Conservation (phyloP, 1,139 yeast species). For the Torulaspora pretoriensis region DNA sequence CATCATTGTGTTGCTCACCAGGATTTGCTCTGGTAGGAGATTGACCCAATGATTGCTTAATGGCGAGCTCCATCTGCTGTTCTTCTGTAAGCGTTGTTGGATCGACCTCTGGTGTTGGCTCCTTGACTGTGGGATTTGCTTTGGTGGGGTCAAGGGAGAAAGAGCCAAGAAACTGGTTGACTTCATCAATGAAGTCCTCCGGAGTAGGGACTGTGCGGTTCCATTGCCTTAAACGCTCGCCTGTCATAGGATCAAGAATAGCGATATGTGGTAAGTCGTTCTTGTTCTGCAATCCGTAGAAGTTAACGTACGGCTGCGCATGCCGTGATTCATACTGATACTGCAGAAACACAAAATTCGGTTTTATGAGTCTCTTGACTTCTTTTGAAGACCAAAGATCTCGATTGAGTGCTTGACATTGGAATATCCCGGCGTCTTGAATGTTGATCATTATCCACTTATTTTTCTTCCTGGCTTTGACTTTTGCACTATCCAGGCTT, state of each 20-base stretch:
- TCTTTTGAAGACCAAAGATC: constrained; percentile 84
- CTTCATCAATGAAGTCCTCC: constrained; percentile 56
- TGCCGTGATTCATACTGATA: constrained; percentile 72
- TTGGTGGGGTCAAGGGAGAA: constrained; percentile 64
- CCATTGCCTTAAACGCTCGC: constrained; percentile 81
- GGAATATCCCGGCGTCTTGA: constrained; percentile 79
- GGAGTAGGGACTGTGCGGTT: constrained; percentile 55
- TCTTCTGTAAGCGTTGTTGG: constrained; percentile 71
- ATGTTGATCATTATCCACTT: constrained; percentile 87
- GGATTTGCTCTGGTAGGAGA: constrained; percentile 14
- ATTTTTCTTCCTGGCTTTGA: constrained; percentile 54
- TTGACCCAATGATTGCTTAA: constrained; percentile 56
- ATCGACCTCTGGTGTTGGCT: constrained; percentile 44
- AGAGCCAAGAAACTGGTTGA: constrained; percentile 53
- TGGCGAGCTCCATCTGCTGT: constrained; percentile 76
- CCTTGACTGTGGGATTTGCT: constrained; percentile 61
- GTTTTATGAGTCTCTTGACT: constrained; percentile 60
- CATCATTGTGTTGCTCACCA: constrained; percentile 3
- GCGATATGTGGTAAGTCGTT: constrained; percentile 81
- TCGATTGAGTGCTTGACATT: constrained; percentile 84
- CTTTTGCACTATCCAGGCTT: constrained; percentile 68
- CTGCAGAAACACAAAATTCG: constrained; percentile 74
- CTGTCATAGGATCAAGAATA: constrained; percentile 90
- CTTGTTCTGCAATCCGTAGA: constrained; percentile 53
- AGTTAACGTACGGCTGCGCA: constrained; percentile 65